phyloP scores from a whole-genome alignment of 75 land plant genomes.

The Chamaecyparis obtusa region DNA sequence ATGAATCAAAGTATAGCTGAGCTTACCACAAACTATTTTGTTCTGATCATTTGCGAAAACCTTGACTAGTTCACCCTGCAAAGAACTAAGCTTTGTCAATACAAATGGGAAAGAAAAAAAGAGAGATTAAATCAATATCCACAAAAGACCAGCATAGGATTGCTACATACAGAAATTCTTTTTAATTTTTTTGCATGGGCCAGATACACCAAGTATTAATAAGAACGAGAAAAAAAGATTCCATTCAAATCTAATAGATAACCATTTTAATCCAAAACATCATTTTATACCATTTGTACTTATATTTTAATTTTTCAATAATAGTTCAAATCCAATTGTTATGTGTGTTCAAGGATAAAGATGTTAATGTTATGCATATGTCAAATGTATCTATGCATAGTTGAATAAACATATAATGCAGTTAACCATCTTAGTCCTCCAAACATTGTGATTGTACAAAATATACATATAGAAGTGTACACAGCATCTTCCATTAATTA shows the following conservation, averaged over 20 bases:
- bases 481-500: not conserved
- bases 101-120: not conserved
- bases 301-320: not conserved
- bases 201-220: not conserved
- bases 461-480: not conserved
- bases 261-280: not conserved
- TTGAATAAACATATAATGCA: not conserved
- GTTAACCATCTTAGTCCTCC: not conserved
- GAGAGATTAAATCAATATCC: not conserved
- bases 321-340: not conserved
- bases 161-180: not conserved
- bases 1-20: not conserved
- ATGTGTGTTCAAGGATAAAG: not conserved
- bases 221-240: not conserved
- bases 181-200: not conserved
- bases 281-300: not conserved
- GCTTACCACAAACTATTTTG: conserved; percentile 30
- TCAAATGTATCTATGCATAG: not conserved
- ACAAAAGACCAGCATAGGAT: not conserved
- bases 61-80: conserved; percentile 42
- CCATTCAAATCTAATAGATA: not conserved
- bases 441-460: not conserved
- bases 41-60: conserved; percentile 40
- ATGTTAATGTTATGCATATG: not conserved
- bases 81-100: not conserved